phyloP scores from a whole-genome alignment of 371 early-diverging fungal species.

The Mortierella sp. region DNA sequence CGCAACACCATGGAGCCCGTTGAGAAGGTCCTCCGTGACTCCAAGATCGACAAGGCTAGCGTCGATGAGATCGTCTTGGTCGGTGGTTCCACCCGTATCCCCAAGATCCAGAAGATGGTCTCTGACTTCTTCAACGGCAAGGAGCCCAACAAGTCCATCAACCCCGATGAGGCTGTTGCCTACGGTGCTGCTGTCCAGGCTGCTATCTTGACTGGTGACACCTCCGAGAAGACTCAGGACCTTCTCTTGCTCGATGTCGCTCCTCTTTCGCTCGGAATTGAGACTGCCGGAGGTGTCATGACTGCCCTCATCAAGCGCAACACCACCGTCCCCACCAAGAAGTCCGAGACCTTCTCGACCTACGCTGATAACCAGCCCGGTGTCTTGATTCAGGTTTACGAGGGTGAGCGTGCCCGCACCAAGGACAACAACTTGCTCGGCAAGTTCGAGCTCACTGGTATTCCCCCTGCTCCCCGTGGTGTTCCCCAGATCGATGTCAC shows the following conservation, averaged over 20 bases:
- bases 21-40: slow-evolving; percentile 93
- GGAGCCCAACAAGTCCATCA: slow-evolving; percentile 97
- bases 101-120: slow-evolving; percentile 98
- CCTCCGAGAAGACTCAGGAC: slow-evolving; percentile 91
- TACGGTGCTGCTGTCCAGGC: slow-evolving; percentile 99
- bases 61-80: slow-evolving; percentile 98
- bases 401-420: slow-evolving; percentile 97
- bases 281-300: slow-evolving; percentile 98
- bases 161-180: slow-evolving; percentile 99
- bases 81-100: slow-evolving; percentile 99
- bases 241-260: slow-evolving; percentile 84
- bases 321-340: slow-evolving; percentile 98
- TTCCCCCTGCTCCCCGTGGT: slow-evolving; percentile 97
- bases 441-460: slow-evolving; percentile 96
- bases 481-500: slow-evolving; percentile 98
- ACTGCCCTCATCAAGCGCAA: slow-evolving; percentile 96
- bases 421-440: slow-evolving; percentile 97
- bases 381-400: slow-evolving; percentile 97
- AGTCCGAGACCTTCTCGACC: slow-evolving; percentile 98
- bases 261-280: slow-evolving; percentile 94
- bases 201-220: slow-evolving; percentile 91
- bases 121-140: slow-evolving; percentile 98
- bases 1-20: slow-evolving; percentile 94
- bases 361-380: slow-evolving; percentile 98
- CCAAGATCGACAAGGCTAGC: slow-evolving; percentile 92